These are phyloP conservation scores for Cyclotella atomus DNA, from an alignment of 108 stramenopile species.

Conservation along the genomic window DNA sequence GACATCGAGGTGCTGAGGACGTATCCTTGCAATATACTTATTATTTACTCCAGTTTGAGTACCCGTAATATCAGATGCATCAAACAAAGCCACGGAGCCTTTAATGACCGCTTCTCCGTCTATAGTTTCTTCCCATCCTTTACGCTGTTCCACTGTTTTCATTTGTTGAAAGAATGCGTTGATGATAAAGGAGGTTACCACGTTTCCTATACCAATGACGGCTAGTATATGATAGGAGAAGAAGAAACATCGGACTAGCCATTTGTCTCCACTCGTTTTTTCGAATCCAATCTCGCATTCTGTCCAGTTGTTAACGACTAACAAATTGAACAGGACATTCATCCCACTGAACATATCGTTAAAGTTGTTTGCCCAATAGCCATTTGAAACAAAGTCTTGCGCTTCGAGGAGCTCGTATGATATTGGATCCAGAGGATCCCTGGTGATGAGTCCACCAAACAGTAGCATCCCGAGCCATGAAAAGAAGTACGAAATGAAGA, in stretches of 20 bases:
- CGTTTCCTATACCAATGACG: slow-evolving; percentile 74
- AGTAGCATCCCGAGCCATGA: slow-evolving; percentile 64
- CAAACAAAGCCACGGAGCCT: slow-evolving; percentile 55
- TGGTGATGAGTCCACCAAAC: slow-evolving; percentile 73
- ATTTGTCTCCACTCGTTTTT: slow-evolving; percentile 45
- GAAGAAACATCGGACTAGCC: slow-evolving; percentile 68
- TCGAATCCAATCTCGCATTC: slow-evolving; percentile 45
- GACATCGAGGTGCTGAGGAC: slow-evolving; percentile 21
- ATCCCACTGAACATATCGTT: slow-evolving; percentile 80
- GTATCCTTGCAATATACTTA: slow-evolving; percentile 19
- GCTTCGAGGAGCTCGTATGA: slow-evolving; percentile 55
- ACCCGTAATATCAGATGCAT: slow-evolving; percentile 60
- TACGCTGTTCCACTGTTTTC: slow-evolving; percentile 28
- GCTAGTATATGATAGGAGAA: slow-evolving; percentile 73
- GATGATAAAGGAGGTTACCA: slow-evolving; percentile 84
- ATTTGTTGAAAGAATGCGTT: slow-evolving; percentile 73
- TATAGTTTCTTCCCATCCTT: slow-evolving; percentile 39
- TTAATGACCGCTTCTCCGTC: slow-evolving; percentile 59
- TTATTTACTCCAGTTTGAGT: slow-evolving; percentile 54
- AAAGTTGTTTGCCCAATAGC: slow-evolving; percentile 87
- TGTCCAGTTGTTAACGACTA: slow-evolving; percentile 89
- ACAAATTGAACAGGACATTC: slow-evolving; percentile 81
- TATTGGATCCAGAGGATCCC: slow-evolving; percentile 65
- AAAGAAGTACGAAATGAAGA: slow-evolving; percentile 67
- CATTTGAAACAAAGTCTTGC: slow-evolving; percentile 62